phyloP scores from a whole-genome alignment of 768 basidiomycete genomes.

The Auriculariales sp. region DNA sequence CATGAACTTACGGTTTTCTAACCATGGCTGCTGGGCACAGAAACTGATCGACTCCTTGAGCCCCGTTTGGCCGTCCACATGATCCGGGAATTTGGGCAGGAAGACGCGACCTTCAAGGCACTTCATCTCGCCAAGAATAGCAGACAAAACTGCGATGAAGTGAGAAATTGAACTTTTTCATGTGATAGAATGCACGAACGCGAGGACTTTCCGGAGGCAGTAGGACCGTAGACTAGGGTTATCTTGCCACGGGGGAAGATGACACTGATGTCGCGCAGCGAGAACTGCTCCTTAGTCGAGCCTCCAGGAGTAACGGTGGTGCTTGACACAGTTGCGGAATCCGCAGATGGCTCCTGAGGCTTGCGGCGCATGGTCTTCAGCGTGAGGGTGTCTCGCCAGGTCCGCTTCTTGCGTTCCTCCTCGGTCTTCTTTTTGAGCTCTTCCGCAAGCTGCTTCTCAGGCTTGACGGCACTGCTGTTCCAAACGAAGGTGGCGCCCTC shows the following conservation, averaged over 20 bases:
- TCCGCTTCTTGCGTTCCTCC: neutral
- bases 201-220: slow-evolving; percentile 48
- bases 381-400: neutral
- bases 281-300: slow-evolving; percentile 21
- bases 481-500: neutral
- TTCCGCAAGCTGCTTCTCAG: neutral
- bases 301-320: slow-evolving; percentile 13
- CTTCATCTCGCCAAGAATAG: slow-evolving; percentile 16
- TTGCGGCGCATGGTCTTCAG: neutral
- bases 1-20: slow-evolving; percentile 29
- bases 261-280: slow-evolving; percentile 42
- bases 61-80: slow-evolving; percentile 17
- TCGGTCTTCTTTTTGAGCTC: slow-evolving; percentile 1
- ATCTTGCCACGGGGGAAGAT: slow-evolving; percentile 42
- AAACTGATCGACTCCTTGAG: slow-evolving; percentile 41
- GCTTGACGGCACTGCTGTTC: neutral
- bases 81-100: slow-evolving; percentile 12
- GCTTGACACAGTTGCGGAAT: neutral
- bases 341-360: neutral
- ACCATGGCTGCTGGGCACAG: slow-evolving; percentile 61
- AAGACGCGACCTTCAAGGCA: neutral
- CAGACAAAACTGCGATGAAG: slow-evolving; percentile 4
- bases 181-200: too few relatives aligned
- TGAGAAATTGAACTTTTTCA: too few relatives aligned
- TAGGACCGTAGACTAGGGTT: slow-evolving; percentile 45